Evolutionary conservation across 1,139 yeast genomes (phyloP).

Genomic region (Sugiyamaella sp.): DNA sequence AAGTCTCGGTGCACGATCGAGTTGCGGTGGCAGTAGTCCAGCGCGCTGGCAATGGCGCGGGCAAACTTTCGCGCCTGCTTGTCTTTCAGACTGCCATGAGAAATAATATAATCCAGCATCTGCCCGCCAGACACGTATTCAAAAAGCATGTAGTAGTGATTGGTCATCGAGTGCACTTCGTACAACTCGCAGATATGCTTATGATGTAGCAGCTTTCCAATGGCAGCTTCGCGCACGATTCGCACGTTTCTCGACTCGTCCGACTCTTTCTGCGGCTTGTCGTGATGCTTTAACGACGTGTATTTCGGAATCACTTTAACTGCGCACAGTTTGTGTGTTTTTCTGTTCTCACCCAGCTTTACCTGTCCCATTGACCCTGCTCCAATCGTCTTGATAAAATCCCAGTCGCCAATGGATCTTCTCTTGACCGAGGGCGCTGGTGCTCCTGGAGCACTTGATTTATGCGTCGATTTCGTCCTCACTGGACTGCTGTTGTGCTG

Average conservation of each 20-base stretch:
- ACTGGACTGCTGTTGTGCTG: not conserved
- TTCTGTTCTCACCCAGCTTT: slow-evolving; percentile 83
- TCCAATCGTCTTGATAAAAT: slow-evolving; percentile 90
- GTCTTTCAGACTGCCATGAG: slow-evolving; percentile 94
- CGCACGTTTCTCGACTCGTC: slow-evolving; percentile 91
- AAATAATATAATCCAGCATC: slow-evolving; percentile 94
- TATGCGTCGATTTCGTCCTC: not conserved
- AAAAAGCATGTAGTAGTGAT: slow-evolving; percentile 94
- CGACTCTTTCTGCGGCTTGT: slow-evolving; percentile 74
- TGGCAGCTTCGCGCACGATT: slow-evolving; percentile 91
- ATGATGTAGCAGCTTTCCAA: slow-evolving; percentile 87
- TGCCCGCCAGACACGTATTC: slow-evolving; percentile 98
- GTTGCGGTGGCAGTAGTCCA: slow-evolving; percentile 90
- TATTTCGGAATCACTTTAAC: slow-evolving; percentile 52
- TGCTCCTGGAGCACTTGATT: slow-evolving; percentile 12
- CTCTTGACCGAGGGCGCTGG: slow-evolving; percentile 48
- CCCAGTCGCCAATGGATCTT: slow-evolving; percentile 95
- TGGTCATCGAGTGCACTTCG: slow-evolving; percentile 95
- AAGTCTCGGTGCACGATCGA: slow-evolving; percentile 96
- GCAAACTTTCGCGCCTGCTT: slow-evolving; percentile 94
- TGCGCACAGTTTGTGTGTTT: slow-evolving; percentile 81
- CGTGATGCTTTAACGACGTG: slow-evolving; percentile 56
- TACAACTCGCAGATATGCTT: slow-evolving; percentile 90
- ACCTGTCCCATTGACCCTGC: slow-evolving; percentile 99
- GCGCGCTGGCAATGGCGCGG: slow-evolving; percentile 92